Percentiles rank a stretch among this genome's conserved stretches.
phyloP scores from a whole-genome alignment of 2,329 filamentous ascomycete genomes.

The Parascedosporium putredinis region DNA sequence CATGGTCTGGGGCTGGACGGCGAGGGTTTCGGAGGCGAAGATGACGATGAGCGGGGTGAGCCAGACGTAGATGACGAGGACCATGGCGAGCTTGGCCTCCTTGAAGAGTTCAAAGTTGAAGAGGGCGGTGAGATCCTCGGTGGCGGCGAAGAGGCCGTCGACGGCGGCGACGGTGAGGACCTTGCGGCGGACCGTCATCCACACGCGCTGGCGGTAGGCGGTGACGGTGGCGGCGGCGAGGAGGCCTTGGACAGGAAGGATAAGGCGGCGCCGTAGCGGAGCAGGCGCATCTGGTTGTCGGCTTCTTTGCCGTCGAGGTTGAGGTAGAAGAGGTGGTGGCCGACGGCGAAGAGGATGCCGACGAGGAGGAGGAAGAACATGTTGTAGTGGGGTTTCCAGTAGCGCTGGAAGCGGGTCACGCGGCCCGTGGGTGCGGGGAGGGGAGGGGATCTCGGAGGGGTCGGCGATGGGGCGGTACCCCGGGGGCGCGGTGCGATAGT shows the following conservation, averaged over 20 bases:
- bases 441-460: not conserved
- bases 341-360: conserved; percentile 21
- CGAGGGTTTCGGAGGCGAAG: conserved; percentile 26
- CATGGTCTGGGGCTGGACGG: conserved; percentile 17
- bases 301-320: conserved; percentile 20
- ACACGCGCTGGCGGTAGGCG: conserved; percentile 15
- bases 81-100: conserved; percentile 21
- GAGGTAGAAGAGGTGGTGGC: conserved; percentile 26
- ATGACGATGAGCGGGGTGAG: conserved; percentile 27
- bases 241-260: conserved; percentile 25
- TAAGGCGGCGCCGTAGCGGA: conserved; percentile 24
- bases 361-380: conserved; percentile 24
- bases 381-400: conserved; percentile 26
- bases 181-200: conserved; percentile 15
- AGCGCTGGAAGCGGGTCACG: conserved; percentile 8
- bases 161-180: conserved; percentile 13
- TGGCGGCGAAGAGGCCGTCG: conserved; percentile 22
- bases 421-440: not conserved
- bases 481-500: not conserved
- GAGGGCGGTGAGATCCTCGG: conserved; percentile 20
- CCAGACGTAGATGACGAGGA: conserved; percentile 25
- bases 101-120: conserved; percentile 20
- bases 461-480: not conserved
- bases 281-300: conserved; percentile 22
- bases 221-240: conserved; percentile 23